These are phyloP conservation scores for Daldinia bambusicola DNA, from an alignment of 495 filamentous ascomycete species.

Conservation along the genomic window DNA sequence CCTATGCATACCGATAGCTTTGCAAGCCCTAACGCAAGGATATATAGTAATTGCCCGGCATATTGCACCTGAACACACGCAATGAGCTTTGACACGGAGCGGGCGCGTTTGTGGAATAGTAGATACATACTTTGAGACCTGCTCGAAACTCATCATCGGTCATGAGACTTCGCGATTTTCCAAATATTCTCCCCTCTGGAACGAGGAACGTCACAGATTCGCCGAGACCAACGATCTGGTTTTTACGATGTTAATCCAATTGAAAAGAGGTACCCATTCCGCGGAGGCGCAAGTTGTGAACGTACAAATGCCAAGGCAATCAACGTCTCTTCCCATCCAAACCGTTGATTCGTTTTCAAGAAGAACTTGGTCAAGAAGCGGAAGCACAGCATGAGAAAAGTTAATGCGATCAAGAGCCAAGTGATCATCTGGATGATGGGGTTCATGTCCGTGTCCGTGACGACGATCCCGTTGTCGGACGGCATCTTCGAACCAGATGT, in stretches of 20 bases:
- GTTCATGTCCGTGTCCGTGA: constrained; percentile 39
- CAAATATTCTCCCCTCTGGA: constrained; percentile 34
- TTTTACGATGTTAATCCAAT: constrained; percentile 17
- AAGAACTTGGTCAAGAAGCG: constrained; percentile 45
- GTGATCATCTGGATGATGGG: constrained; percentile 44
- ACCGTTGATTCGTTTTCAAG: constrained; percentile 39
- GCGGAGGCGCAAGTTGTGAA: constrained; percentile 1
- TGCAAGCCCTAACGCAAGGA: constrained; percentile 41
- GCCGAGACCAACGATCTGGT: constrained; percentile 40
- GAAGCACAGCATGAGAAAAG: constrained; percentile 42
- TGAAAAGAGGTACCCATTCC: neutral
- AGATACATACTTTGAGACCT: constrained; percentile 35
- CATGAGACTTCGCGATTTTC: constrained; percentile 31
- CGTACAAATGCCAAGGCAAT: constrained; percentile 43
- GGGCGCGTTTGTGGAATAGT: neutral
- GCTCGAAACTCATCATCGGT: constrained; percentile 28
- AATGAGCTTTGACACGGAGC: constrained; percentile 9
- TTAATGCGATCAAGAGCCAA: constrained; percentile 45
- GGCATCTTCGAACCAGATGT: constrained; percentile 21
- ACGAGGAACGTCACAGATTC: constrained; percentile 41
- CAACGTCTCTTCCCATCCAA: constrained; percentile 40
- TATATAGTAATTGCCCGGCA: constrained; percentile 41
- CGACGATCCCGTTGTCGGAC: constrained; percentile 32
- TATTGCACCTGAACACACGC: constrained; percentile 31
- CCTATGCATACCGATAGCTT: constrained; percentile 43